Conservation (phyloP, 2,329 filamentous ascomycete genomes). For the Orbilia oligospora region DNA sequence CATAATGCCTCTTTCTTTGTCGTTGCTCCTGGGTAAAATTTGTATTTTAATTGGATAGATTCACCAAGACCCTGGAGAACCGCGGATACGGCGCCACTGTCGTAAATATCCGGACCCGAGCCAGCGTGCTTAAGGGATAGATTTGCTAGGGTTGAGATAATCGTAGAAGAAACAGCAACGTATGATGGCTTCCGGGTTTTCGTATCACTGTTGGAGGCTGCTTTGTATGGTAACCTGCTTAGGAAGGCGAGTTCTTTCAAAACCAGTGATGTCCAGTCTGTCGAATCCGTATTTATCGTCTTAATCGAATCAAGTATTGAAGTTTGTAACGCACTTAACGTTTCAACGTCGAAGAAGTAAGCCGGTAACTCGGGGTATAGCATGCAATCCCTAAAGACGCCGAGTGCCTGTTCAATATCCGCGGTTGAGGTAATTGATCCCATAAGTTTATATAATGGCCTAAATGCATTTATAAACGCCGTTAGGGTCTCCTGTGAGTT, state of each 20-base stretch:
- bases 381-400: constrained; percentile 79
- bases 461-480: constrained; percentile 83
- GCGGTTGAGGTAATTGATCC: constrained; percentile 75
- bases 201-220: constrained; percentile 61
- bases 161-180: constrained; percentile 87
- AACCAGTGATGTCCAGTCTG: constrained; percentile 77
- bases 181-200: constrained; percentile 78
- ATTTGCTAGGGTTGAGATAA: constrained; percentile 78
- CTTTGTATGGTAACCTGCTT: constrained; percentile 77
- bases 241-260: constrained; percentile 79
- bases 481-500: constrained; percentile 80
- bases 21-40: constrained; percentile 77
- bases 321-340: constrained; percentile 79
- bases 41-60: constrained; percentile 84
- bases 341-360: constrained; percentile 81
- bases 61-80: constrained; percentile 77
- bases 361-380: constrained; percentile 77
- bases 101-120: constrained; percentile 77
- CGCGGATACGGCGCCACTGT: constrained; percentile 76
- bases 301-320: constrained; percentile 78
- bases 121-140: constrained; percentile 74
- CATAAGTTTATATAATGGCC: constrained; percentile 83
- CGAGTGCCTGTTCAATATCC: constrained; percentile 77
- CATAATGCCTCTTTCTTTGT: constrained; percentile 73
- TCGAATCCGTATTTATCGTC: constrained; percentile 77